Evolutionary conservation across 192 early-diverging fungal species (phyloP).

Genomic region (Geranomyces michiganensis): DNA sequence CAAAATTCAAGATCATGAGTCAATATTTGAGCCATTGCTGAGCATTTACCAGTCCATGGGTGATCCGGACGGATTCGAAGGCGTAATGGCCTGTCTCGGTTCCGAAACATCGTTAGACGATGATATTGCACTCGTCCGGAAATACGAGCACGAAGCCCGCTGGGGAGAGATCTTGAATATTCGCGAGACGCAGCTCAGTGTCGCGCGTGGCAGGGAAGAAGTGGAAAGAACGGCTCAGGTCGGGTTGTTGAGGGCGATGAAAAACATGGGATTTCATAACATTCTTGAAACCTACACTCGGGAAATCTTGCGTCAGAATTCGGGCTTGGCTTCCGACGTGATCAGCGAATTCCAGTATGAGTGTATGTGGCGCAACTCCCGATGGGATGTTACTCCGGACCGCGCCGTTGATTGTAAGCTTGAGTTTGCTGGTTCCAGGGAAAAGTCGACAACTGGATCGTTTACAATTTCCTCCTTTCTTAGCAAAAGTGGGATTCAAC

Average conservation of each 20-base stretch:
- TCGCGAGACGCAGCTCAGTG: constrained; percentile 27
- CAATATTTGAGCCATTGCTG: constrained; percentile 22
- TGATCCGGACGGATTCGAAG: constrained; percentile 46
- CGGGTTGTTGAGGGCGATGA: constrained; percentile 36
- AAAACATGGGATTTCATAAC: constrained; percentile 34
- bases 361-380: constrained; percentile 37
- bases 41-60: constrained; percentile 32
- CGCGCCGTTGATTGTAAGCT: background rate
- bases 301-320: background rate
- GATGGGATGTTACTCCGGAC: constrained; percentile 27
- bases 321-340: background rate
- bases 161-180: constrained; percentile 33
- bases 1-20: background rate
- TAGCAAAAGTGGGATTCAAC: background rate
- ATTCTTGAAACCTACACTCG: constrained; percentile 23
- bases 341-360: constrained; percentile 36
- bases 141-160: constrained; percentile 26
- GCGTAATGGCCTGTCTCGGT: constrained; percentile 31
- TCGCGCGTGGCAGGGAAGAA: background rate
- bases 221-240: background rate
- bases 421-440: background rate
- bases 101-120: constrained; percentile 24
- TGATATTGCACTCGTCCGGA: constrained; percentile 10
- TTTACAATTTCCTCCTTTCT: background rate
- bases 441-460: background rate